Base-by-base conservation (phyloP, 768 basidiomycete species). In the Cystobasidiopsis lactophilus region DNA sequence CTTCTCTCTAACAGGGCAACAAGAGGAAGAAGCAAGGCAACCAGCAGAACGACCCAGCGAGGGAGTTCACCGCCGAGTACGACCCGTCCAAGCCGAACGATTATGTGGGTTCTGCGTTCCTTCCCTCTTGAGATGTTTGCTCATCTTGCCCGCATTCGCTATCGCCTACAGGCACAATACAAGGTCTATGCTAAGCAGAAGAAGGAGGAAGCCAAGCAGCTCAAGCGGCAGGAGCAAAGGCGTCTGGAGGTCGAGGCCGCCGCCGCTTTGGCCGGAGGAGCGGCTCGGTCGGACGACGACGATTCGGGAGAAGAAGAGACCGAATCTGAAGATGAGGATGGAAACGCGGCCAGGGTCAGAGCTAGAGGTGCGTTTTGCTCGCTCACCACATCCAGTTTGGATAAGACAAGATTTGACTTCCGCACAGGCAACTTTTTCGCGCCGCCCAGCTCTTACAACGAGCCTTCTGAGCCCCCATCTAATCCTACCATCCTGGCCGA, bases 1-100 rank as follows among this genome's bases (percentile, higher is more conserved):
- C 21, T 27, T 26, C 37, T 56, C 40, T 40, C 33, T 26, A 54
- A 40, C 31, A n/a, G n/a, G n/a, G n/a, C n/a, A n/a, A n/a, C n/a
- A n/a, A n/a, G n/a, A n/a, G n/a, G n/a, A 48, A 55, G 33, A 53
- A 49, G 37, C n/a, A 37, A 33, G 49, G 31, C 11, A 53, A 53
- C 13, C 57, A 57, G 40, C 41, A 53, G n/a, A 48, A 56, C 3
- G 56, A 57, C 38, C 56, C 56, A 3, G 14, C 37, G 23, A 46
- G 57, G 23, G 52, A 47, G 5, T 57, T 47, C 37, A 45, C 18
- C 10, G 56, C 56, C 24, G 56, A 57, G 30, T 57, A 57, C 45
- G 53, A 57, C 38, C 56, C 56, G 9, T 44, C 56, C 14, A 37
- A 52, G 31, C 56, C 56, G 24, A 57, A 56, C 29, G 56, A 57